phyloP scores from a whole-genome alignment of 2,329 filamentous ascomycete genomes.

The Diaporthe ampelina region DNA sequence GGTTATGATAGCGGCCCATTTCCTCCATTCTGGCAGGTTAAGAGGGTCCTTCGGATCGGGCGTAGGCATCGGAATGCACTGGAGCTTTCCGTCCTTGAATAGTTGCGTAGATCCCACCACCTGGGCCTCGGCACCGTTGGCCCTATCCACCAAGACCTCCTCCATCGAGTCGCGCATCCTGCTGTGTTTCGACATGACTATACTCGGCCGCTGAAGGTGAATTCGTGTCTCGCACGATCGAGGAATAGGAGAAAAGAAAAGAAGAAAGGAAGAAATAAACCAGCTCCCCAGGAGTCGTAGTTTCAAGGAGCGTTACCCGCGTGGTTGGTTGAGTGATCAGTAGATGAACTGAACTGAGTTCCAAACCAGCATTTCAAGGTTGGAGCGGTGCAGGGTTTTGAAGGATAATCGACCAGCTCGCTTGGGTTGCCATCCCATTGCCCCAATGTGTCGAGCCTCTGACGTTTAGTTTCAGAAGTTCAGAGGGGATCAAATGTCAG shows the following conservation, averaged over 20 bases:
- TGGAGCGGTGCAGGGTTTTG: slow-evolving; percentile 25
- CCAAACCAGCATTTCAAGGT: background rate
- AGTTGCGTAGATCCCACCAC: slow-evolving; percentile 42
- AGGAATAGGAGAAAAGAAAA: background rate
- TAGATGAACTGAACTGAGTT: background rate
- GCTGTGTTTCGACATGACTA: slow-evolving; percentile 19
- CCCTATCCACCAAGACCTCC: slow-evolving; percentile 33
- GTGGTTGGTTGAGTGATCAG: slow-evolving; percentile 1
- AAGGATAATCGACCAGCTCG: slow-evolving; percentile 30
- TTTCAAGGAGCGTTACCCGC: slow-evolving; percentile 25
- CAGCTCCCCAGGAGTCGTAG: slow-evolving; percentile 29
- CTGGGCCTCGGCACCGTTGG: slow-evolving; percentile 31
- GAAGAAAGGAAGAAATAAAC: background rate
- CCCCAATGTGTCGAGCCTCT: slow-evolving; percentile 23
- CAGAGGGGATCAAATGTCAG: slow-evolving; percentile 14
- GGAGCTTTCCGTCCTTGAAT: slow-evolving; percentile 40
- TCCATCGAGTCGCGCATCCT: slow-evolving; percentile 38
- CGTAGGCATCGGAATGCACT: slow-evolving; percentile 42
- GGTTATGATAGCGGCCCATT: slow-evolving; percentile 44
- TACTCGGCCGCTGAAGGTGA: background rate
- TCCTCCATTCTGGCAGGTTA: slow-evolving; percentile 45
- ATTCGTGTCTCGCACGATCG: slow-evolving; percentile 10
- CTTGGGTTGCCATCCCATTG: slow-evolving; percentile 33
- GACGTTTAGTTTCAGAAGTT: slow-evolving; percentile 33
- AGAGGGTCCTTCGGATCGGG: slow-evolving; percentile 43